Evolutionary conservation across 1,284 basidiomycete genomes (phyloP), one percentile per base, ranked within the genome.

Genomic region (Ceratobasidium sp.): DNA sequence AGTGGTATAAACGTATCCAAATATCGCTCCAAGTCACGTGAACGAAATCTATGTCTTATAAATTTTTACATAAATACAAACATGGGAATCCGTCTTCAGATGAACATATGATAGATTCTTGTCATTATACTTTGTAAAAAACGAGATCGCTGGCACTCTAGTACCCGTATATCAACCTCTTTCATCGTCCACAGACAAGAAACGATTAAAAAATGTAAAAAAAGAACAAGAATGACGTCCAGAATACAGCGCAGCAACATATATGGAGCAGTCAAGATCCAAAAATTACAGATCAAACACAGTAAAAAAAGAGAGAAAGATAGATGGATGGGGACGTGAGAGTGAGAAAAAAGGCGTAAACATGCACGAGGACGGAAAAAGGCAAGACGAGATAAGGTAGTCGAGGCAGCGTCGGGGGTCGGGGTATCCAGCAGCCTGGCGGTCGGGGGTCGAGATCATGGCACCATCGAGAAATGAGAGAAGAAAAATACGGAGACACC

Each of bases 171-270:
- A 61, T 26, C 23, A 61, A 28, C 23, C 33, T 33, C 33, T 33
- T 33, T 33, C 33, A 33, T 33, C 33, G 33, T 33, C 33, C 33
- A 28, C 23, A 28, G 28, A 61, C 23, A 33, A 61, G 28, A 33
- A 61, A 33, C 39, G 5, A 39, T 28, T 15, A 20, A 56, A 56
- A 56, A n/a, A n/a, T 56, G 55, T 58, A 58, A 26, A 26, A 61
- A 42, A 33, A 42, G 39, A 63, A 63, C 5, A n/a, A 63, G 18
- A 63, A 63, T 63, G 61, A n/a, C 61, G 61, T 63, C 61, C 61
- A 63, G 39, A 63, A 63, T 63, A 63, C 61, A 63, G 61, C 61
- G 42, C 61, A 40, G 61, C 61, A 63, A 63, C 61, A 61, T 61
- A 40, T 15, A n/a, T 42, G 61, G 61, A 63, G 20, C 61, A 63